Conservation (phyloP, 1,139 yeast species). For the Saccharomyces hybrid region DNA sequence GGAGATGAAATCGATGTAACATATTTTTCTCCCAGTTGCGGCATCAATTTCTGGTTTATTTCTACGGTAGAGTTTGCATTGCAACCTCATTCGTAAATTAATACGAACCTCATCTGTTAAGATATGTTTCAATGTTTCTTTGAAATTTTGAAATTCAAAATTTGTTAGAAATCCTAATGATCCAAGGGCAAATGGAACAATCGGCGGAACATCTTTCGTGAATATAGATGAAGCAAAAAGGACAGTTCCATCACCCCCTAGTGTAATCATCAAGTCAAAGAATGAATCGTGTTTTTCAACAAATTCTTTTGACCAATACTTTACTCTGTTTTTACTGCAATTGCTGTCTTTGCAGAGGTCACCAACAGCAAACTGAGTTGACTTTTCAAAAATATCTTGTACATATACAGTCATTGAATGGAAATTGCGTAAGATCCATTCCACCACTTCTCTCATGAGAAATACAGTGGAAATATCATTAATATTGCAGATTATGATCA, state of each 20-base stretch:
- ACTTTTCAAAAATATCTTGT: constrained; percentile 54
- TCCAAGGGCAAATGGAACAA: constrained; percentile 71
- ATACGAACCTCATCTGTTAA: constrained; percentile 66
- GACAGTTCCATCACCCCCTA: constrained; percentile 91
- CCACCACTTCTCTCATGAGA: constrained; percentile 69
- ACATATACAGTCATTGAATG: constrained; percentile 58
- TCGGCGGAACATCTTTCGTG: constrained; percentile 80
- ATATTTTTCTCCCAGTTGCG: constrained; percentile 24
- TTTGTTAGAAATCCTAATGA: constrained; percentile 77
- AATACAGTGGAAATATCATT: constrained; percentile 70
- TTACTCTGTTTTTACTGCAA: constrained; percentile 36
- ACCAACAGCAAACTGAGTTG: constrained; percentile 53
- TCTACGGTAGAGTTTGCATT: constrained; percentile 49
- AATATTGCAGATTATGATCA: constrained; percentile 81
- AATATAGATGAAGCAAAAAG: constrained; percentile 70
- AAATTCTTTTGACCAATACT: constrained; percentile 61
- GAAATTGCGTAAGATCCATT: constrained; percentile 55
- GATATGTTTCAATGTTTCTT: constrained; percentile 47
- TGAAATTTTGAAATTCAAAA: constrained; percentile 64
- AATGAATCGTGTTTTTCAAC: constrained; percentile 44
- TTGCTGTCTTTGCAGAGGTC: constrained; percentile 29
- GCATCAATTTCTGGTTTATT: constrained; percentile 14
- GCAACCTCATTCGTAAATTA: constrained; percentile 72
- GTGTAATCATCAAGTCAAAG: constrained; percentile 68
- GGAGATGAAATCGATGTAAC: constrained; percentile 54